Base-by-base conservation (phyloP, 768 basidiomycete species). In the Tricholoma flavovirens region DNA sequence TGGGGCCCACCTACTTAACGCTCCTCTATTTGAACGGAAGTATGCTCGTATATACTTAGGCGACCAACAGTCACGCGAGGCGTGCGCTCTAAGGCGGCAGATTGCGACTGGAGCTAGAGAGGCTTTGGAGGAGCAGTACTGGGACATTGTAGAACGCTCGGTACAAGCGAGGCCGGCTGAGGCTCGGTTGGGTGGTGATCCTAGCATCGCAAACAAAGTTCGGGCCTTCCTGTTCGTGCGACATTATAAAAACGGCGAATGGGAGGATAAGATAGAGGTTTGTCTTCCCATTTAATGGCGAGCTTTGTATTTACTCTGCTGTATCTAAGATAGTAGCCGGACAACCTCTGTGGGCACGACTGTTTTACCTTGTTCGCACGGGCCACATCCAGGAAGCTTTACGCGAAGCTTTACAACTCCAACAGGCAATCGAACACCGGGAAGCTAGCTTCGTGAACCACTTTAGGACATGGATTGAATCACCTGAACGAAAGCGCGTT, bases 331-430 rank as follows among this genome's bases (percentile, higher is more conserved):
- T 93, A 56, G 83, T 96, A 21, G 86, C 88, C 55, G 89, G 90
- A 9, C 87, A 89, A 63, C 92, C 94, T 1, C 62, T 98, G 11
- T 99, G 94, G 93, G 96, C 95, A 9, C 87, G 91, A 56, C 67
- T 95, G n/a, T 98, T 91, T 72, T 95, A 88, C 73, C 81, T 99
- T 14, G 77, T 99, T 9, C 84, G 96, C 22, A 88, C 88, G 1
- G 96, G 96, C 0, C 87, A 94, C 67, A 67, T 77, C 5, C 76
- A 82, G 36, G 95, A 98, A 58, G 93, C 95, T 0, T 73, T 96
- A 24, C 80, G 82, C 5, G 87, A 95, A 58, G 87, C 91, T 0
- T 58, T 83, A 12, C 78, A 81, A 24, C 83, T 82, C 65, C 87
- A 91, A 61, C 75, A 82, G 48, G 84, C 83, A 3, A 83, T 87